Percentiles rank a stretch among this genome's conserved stretches.
These are phyloP conservation scores for Laburnicola sp. DNA, from an alignment of 2,329 filamentous ascomycete species.

Conservation along the genomic window DNA sequence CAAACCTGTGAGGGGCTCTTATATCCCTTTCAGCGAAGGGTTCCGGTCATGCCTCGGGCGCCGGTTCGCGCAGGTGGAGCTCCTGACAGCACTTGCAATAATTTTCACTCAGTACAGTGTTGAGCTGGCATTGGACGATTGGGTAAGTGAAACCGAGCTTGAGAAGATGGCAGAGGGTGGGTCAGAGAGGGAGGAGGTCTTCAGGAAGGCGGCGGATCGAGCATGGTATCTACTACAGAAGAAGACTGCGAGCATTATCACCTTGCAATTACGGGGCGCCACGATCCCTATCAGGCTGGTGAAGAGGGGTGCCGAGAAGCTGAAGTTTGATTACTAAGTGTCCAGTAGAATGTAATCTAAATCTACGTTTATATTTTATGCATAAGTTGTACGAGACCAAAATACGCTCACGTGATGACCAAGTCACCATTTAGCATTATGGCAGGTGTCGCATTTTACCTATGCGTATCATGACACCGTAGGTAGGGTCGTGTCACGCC, in stretches of 20 bases:
- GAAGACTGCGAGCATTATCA: constrained; percentile 66
- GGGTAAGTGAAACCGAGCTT: constrained; percentile 47
- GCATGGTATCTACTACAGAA: constrained; percentile 57
- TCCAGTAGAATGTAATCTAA: not conserved
- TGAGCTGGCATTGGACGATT: constrained; percentile 66
- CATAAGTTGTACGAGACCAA: no score
- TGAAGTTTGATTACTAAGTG: constrained; percentile 46
- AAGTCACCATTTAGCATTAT: no score
- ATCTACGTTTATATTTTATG: no score
- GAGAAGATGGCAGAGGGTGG: constrained; percentile 42
- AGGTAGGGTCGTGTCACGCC: not conserved
- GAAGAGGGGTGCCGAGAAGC: constrained; percentile 69
- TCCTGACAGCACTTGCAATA: constrained; percentile 57
- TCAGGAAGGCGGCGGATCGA: constrained; percentile 62
- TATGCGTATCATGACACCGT: no score
- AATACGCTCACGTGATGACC: no score
- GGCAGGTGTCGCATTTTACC: no score
- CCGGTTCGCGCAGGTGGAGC: constrained; percentile 61
- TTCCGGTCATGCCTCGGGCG: constrained; percentile 59
- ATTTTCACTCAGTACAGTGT: constrained; percentile 64
- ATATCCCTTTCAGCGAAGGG: constrained; percentile 60
- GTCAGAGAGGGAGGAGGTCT: constrained; percentile 60
- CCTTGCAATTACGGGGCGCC: constrained; percentile 66
- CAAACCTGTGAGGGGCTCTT: constrained; percentile 53
- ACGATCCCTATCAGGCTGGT: constrained; percentile 70